Conservation (phyloP, 768 basidiomycete genomes). For the Zangia roseola region DNA sequence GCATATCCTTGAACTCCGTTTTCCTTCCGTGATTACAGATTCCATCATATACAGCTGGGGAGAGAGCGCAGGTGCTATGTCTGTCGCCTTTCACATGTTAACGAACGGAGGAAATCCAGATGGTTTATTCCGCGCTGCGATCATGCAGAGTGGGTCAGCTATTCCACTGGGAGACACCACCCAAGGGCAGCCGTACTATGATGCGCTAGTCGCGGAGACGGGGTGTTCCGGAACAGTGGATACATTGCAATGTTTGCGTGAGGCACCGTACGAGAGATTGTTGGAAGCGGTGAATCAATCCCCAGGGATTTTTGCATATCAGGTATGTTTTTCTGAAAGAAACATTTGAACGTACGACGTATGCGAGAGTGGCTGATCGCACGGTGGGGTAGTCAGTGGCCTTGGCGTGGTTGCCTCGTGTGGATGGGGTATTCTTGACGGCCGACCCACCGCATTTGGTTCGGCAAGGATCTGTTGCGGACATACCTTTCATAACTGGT, state of each 20-base stretch:
- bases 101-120: slow-evolving; percentile 24
- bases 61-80: slow-evolving; percentile 39
- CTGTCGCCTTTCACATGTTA: slow-evolving; percentile 31
- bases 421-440: slow-evolving; percentile 40
- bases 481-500: slow-evolving; percentile 10
- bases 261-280: slow-evolving; percentile 29
- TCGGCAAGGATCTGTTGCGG: slow-evolving; percentile 26
- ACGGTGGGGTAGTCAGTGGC: slow-evolving; percentile 19
- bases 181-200: slow-evolving; percentile 27
- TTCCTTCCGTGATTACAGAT: not conserved
- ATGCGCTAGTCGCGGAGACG: slow-evolving; percentile 29
- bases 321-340: slow-evolving; percentile 19
- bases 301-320: slow-evolving; percentile 33
- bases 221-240: slow-evolving; percentile 30
- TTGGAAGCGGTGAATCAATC: slow-evolving; percentile 33
- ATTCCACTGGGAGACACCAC: slow-evolving; percentile 21
- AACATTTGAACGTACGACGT: too few species aligned
- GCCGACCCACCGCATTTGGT: slow-evolving; percentile 34
- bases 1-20: not conserved
- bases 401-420: slow-evolving; percentile 38
- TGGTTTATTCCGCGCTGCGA: slow-evolving; percentile 26
- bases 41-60: slow-evolving; percentile 24
- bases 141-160: slow-evolving; percentile 45
- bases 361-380: not conserved
- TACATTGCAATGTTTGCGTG: slow-evolving; percentile 35